phyloP scores from a whole-genome alignment of 2,329 filamentous ascomycete species.

The Hypomyces perniciosus region DNA sequence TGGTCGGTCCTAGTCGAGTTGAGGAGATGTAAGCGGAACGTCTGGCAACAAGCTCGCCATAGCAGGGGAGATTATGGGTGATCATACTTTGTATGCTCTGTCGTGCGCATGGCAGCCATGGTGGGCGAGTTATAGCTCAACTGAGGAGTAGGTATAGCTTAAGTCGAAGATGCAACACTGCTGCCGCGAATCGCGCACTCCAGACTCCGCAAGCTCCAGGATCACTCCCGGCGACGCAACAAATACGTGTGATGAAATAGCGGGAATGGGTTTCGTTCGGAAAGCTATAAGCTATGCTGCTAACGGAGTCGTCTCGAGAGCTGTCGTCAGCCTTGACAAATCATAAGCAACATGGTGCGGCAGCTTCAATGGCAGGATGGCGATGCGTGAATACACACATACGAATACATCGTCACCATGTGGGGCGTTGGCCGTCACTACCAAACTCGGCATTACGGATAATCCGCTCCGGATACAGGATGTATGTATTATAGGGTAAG shows the following conservation, averaged over 20 bases:
- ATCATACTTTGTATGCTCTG: constrained; percentile 33
- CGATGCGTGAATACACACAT: neutral
- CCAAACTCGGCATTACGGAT: neutral
- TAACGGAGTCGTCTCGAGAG: constrained; percentile 3
- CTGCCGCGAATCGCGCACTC: constrained; percentile 2
- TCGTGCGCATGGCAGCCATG: constrained; percentile 28
- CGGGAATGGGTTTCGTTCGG: too few species aligned
- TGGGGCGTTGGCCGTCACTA: neutral
- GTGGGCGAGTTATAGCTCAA: constrained; percentile 9
- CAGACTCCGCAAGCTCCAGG: neutral
- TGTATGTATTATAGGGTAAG: too few species aligned
- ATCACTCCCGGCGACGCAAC: neutral
- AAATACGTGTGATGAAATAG: too few species aligned
- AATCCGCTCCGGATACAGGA: constrained; percentile 5
- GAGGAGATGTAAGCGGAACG: neutral
- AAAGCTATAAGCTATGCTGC: neutral
- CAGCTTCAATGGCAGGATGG: constrained; percentile 5
- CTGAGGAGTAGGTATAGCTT: neutral
- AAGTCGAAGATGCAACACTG: constrained; percentile 8
- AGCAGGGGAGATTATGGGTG: neutral
- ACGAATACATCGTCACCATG: constrained; percentile 10
- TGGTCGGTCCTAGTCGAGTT: constrained; percentile 51
- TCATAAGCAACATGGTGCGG: constrained; percentile 2
- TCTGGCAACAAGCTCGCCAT: neutral
- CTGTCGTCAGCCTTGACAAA: constrained; percentile 12